Evolutionary conservation across 164 flowering plant genomes (phyloP), one percentile per base, ranked within the genome.

Genomic region (Nymphaea colorata): DNA sequence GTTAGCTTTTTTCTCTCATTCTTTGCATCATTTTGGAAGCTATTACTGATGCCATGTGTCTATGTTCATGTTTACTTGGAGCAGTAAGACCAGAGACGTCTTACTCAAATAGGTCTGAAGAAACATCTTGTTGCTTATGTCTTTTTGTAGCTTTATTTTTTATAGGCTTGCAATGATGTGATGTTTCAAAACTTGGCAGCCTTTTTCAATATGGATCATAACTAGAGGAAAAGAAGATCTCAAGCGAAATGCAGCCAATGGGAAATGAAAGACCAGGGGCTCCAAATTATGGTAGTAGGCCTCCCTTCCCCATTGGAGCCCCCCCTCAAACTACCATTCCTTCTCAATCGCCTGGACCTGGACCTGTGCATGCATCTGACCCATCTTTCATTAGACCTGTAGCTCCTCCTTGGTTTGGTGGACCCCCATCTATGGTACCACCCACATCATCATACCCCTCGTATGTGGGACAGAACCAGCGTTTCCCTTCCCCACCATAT

Each of bases 291-390:
- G 79, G 84, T 45, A 62, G 70, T 41, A 84, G 89, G 69, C 87
- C 76, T 41, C 25, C 79, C 45, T 66, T 82, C 10, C 85, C 87
- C 25, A 80, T 81, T 79, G 79, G 81, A 44, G 71, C 87, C 78
- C 75, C 84, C 74, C 80, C 86, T 55, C 88, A 69, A 62, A 69
- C 79, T 62, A 41, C 68, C 41, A 76, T 69, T 59, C 92, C 96
- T 7, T 84, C 80, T 79, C 69, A 66, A 61, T 78, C 92, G 14
- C 76, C 82, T 72, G 75, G 72, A 44, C 75, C 85, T 53, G 12
- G 12, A 55, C 16, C 59, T 61, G 74, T 69, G 51, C 72, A 43
- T 42, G 82, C 82, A 61, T n/a, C 80, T 41, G 79, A 72, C 17
- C 25, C 74, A 62, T 68, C 83, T 68, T 77, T 77, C 62, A 78